Percentiles rank a stretch among this genome's conserved stretches.
phyloP scores from a whole-genome alignment of 2,329 filamentous ascomycete species.

The Diaporthe eres region DNA sequence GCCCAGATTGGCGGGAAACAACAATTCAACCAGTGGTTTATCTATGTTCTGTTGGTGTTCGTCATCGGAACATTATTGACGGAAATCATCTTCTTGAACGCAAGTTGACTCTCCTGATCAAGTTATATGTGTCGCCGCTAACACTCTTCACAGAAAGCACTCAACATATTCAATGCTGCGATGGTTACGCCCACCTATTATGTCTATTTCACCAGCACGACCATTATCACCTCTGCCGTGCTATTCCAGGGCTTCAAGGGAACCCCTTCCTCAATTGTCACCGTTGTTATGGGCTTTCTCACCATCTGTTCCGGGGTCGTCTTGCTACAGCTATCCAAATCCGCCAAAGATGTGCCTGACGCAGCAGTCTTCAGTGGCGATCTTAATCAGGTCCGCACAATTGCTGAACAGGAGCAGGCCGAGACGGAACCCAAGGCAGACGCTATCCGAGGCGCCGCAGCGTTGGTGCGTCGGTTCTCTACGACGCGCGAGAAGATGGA shows the following conservation, averaged over 20 bases:
- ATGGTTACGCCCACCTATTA: conserved; percentile 99
- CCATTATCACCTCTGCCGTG: conserved; percentile 93
- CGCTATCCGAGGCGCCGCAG: conserved; percentile 90
- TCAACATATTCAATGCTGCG: conserved; percentile 96
- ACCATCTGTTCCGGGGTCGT: conserved; percentile 95
- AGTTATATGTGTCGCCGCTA: neutral
- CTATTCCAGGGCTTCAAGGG: conserved; percentile 96
- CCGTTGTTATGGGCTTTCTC: conserved; percentile 93
- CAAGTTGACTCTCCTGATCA: conserved; percentile 64
- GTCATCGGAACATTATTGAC: conserved; percentile 90
- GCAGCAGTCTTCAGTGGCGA: conserved; percentile 92
- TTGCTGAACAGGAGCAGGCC: conserved; percentile 95
- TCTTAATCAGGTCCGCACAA: conserved; percentile 93
- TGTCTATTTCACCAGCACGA: conserved; percentile 96
- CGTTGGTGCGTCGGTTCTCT: conserved; percentile 88
- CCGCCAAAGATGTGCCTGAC: conserved; percentile 96
- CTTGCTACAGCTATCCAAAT: conserved; percentile 95
- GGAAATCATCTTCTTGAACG: conserved; percentile 96
- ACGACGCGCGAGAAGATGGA: conserved; percentile 82
- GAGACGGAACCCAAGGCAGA: conserved; percentile 97
- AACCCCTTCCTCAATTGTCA: conserved; percentile 82
- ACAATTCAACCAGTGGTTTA: conserved; percentile 98
- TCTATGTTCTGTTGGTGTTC: conserved; percentile 93
- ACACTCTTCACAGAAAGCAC: conserved; percentile 81
- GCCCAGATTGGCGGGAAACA: conserved; percentile 84